Base-by-base conservation (phyloP, 2,329 filamentous ascomycete genomes). In the Colletotrichum ledebouriae region DNA sequence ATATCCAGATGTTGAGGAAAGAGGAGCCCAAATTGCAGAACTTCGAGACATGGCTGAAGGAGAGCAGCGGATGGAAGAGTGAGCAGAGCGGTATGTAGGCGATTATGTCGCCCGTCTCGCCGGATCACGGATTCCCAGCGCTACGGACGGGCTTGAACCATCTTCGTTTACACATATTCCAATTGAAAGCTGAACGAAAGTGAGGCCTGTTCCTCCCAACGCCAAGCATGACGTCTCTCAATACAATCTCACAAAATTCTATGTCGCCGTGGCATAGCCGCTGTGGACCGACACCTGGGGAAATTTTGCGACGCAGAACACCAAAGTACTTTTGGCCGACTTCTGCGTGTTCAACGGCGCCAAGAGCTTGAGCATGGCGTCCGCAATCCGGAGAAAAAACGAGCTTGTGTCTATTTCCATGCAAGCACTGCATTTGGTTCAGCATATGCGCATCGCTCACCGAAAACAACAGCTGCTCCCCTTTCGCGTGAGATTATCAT, bases 31-130 rank as follows among this genome's bases (percentile, higher is more conserved):
- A 42, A 1, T 7, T 72, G 69, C 71, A 72, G 60, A 58, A 59
- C 9, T 76, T 76, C 33, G 62, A 68, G 6, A 11, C 37, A 7
- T 76, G 75, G 75, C 44, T 76, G 6, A 57, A 39, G 47, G 63
- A 75, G 15, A 73, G 67, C 4, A 75, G 75, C 17, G 46, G 34
- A 7, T 76, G 74, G 75, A 72, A 73, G 63, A 67, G 53, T 4
- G 58, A 62, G 50, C 47, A 33, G 12, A 53, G 49, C 49, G 41
- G 29, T 1, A 44, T 52, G 13, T 69, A 47, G 41, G 12, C 6
- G 12, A 0, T 0, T 52, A 6, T 52, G 15, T 13, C 29, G 17
- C 17, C 17, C 17, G 17, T 17, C 17, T 13, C 22, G 47, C 13
- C 22, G 13, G 5, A n/a, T 13, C 3, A 15, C 22, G 22, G 2